A percentile compares a stretch with the other conserved stretches of the same genome.
Evolutionary conservation across 345 rosid species (phyloP).

Genomic region (Gossypium anomalum): DNA sequence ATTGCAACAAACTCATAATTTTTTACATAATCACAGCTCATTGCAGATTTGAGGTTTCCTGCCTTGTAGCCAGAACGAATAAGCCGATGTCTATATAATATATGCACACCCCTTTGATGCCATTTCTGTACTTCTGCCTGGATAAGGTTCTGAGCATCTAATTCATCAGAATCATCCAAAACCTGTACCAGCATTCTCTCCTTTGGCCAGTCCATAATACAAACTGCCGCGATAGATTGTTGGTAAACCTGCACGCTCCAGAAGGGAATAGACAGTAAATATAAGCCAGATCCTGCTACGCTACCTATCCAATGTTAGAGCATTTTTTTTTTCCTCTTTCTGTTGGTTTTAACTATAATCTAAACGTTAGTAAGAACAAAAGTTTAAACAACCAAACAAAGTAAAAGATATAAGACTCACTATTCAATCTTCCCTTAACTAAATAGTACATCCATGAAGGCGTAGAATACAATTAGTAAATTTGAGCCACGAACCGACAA

Average conservation of each 20-base stretch:
- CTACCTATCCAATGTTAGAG: not conserved
- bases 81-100: slow-evolving; percentile 79
- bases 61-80: slow-evolving; percentile 89
- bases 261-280: not conserved
- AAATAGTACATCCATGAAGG: not conserved
- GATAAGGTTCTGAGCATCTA: slow-evolving; percentile 67
- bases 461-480: not conserved
- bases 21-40: slow-evolving; percentile 79
- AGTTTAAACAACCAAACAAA: not conserved
- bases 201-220: slow-evolving; percentile 86
- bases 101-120: slow-evolving; percentile 79
- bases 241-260: slow-evolving; percentile 56
- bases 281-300: not conserved
- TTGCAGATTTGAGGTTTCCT: slow-evolving; percentile 91
- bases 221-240: slow-evolving; percentile 77
- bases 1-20: slow-evolving; percentile 83
- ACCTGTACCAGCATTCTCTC: slow-evolving; percentile 84
- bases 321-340: not conserved
- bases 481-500: not conserved
- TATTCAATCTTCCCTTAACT: slow-evolving; percentile 1
- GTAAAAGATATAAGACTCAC: not conserved
- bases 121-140: slow-evolving; percentile 87
- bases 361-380: not conserved
- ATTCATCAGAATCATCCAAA: slow-evolving; percentile 81
- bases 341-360: not conserved